Conservation (phyloP, 2,329 filamentous ascomycete genomes). For the Arthroderma sp. region DNA sequence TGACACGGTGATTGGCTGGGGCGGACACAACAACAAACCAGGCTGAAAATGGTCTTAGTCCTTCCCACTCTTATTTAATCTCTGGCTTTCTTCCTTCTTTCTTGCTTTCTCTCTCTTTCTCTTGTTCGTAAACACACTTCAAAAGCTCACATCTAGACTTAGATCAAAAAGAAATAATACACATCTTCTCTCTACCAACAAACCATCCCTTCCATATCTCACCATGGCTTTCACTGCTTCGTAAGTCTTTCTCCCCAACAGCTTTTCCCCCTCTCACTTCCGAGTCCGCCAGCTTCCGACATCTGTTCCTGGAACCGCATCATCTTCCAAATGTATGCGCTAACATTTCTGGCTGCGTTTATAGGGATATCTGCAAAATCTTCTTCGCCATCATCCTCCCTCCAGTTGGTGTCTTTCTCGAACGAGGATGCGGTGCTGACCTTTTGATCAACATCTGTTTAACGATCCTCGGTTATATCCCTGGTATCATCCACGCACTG, state of each 20-base stretch:
- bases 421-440: constrained; percentile 77
- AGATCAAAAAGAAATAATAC: neutral
- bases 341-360: neutral
- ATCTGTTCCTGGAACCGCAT: neutral
- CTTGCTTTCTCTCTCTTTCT: neutral
- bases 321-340: neutral
- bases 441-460: constrained; percentile 86
- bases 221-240: constrained; percentile 40
- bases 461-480: constrained; percentile 63
- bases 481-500: constrained; percentile 82
- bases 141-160: neutral
- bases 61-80: neutral
- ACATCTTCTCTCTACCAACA: neutral
- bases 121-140: neutral
- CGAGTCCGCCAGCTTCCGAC: neutral
- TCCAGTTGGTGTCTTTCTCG: constrained; percentile 84
- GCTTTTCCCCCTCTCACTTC: constrained; percentile 1
- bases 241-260: constrained; percentile 23
- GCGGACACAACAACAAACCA: neutral
- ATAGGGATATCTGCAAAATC: constrained; percentile 65
- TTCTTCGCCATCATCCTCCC: constrained; percentile 82
- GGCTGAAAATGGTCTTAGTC: neutral
- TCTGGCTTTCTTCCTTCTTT: neutral
- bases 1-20: neutral
- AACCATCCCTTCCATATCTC: constrained; percentile 10